phyloP scores from a whole-genome alignment of 768 basidiomycete genomes.

The Ramaria rubella region DNA sequence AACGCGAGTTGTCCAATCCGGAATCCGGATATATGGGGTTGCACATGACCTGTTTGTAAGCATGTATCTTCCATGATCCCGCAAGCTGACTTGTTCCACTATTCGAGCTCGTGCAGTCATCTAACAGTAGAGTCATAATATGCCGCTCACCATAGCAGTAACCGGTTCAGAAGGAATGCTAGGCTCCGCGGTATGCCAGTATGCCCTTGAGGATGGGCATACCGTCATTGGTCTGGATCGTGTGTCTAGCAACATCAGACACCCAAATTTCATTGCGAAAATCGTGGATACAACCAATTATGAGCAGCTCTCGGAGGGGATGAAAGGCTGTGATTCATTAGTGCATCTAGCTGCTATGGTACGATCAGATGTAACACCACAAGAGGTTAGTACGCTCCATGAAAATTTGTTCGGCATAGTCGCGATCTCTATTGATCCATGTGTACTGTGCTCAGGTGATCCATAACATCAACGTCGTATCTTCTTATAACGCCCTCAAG shows the following conservation, averaged over 20 bases:
- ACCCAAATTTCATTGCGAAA: slow-evolving; percentile 35
- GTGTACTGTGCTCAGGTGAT: neutral
- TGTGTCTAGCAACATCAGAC: slow-evolving; percentile 3
- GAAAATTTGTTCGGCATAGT: too few relatives aligned
- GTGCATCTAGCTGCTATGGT: slow-evolving; percentile 47
- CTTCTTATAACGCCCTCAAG: slow-evolving; percentile 67
- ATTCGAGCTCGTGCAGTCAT: too few relatives aligned
- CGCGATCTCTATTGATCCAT: neutral
- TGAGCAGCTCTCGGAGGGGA: slow-evolving; percentile 35
- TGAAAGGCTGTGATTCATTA: slow-evolving; percentile 50
- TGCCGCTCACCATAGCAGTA: neutral
- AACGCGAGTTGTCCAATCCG: too few relatives aligned
- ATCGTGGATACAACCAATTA: slow-evolving; percentile 45
- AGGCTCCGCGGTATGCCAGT: neutral
- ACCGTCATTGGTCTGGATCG: slow-evolving; percentile 49
- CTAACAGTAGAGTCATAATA: too few relatives aligned
- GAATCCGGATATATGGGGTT: too few relatives aligned
- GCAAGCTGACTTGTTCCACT: too few relatives aligned
- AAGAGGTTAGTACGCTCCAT: too few relatives aligned
- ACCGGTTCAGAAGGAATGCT: neutral
- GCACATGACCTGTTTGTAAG: too few relatives aligned
- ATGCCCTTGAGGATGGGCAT: slow-evolving; percentile 44
- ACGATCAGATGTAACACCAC: neutral
- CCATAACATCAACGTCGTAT: slow-evolving; percentile 50
- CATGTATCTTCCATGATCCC: too few relatives aligned